Conservation (phyloP, 768 basidiomycete genomes). For the Lactifluus hygrophoroides region DNA sequence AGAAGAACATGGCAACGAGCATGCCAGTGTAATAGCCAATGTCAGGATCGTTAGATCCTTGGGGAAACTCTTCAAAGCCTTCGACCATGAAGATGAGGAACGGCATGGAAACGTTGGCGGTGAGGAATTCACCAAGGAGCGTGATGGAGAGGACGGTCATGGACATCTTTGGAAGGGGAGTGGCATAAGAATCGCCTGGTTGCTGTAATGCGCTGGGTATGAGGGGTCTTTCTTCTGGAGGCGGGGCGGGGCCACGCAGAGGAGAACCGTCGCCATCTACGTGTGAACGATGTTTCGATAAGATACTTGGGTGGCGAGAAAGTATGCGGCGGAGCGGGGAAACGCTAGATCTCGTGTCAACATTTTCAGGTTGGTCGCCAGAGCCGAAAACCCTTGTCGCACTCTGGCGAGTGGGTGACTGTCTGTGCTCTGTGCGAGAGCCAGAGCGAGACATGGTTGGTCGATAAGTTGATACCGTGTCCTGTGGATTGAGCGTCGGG, state of each 20-base stretch:
- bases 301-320: conserved; percentile 14
- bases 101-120: conserved; percentile 86
- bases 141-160: conserved; percentile 92
- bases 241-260: neutral
- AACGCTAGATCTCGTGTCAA: neutral
- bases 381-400: conserved; percentile 9
- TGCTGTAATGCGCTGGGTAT: conserved; percentile 68
- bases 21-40: conserved; percentile 88
- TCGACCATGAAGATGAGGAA: conserved; percentile 95
- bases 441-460: conserved; percentile 8
- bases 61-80: conserved; percentile 64
- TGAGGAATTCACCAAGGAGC: conserved; percentile 91
- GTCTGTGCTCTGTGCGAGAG: conserved; percentile 2
- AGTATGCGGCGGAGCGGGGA: conserved; percentile 13
- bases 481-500: no score
- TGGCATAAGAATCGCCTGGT: conserved; percentile 55
- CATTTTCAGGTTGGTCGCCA: conserved; percentile 1
- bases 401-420: neutral
- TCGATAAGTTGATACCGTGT: no score
- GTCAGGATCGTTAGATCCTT: conserved; percentile 77
- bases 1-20: conserved; percentile 79
- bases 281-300: conserved; percentile 4
- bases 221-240: conserved; percentile 37
- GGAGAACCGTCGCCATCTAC: conserved; percentile 5
- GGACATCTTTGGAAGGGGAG: conserved; percentile 76